These are phyloP conservation scores for Saturnispora dispora DNA, from an alignment of 805 yeast species.

Conservation along the genomic window DNA sequence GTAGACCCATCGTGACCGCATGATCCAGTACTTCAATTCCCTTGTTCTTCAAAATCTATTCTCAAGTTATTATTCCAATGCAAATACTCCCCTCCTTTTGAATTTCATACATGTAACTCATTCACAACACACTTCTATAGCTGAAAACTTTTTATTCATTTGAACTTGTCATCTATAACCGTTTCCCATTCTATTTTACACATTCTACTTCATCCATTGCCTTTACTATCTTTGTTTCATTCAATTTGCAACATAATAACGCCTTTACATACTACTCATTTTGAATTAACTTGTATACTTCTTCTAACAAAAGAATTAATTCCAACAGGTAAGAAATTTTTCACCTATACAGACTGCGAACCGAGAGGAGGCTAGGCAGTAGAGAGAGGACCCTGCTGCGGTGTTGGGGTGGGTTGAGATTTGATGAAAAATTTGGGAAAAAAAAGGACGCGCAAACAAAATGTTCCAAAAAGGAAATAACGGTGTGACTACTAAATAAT, in stretches of 20 bases:
- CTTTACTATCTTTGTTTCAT: background rate
- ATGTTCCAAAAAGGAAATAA: background rate
- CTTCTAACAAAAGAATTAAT: background rate
- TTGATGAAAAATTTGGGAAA: background rate
- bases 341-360: background rate
- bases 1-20: too few relatives aligned
- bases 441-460: background rate
- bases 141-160: too few relatives aligned
- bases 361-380: background rate
- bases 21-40: too few relatives aligned
- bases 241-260: background rate
- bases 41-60: too few relatives aligned
- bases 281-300: conserved; percentile 5
- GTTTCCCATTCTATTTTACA: background rate
- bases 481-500: background rate
- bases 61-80: too few relatives aligned
- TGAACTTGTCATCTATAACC: too few relatives aligned
- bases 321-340: conserved; percentile 5
- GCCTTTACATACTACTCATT: conserved; percentile 9
- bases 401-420: background rate
- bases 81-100: too few relatives aligned
- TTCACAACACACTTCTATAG: too few relatives aligned
- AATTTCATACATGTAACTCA: too few relatives aligned
- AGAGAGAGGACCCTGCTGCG: background rate
- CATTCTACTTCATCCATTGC: background rate